Percentiles rank a stretch among this genome's conserved stretches.
Evolutionary conservation across 2,329 filamentous ascomycete species (phyloP).

Genomic region (Colletotrichum tamarilloi): DNA sequence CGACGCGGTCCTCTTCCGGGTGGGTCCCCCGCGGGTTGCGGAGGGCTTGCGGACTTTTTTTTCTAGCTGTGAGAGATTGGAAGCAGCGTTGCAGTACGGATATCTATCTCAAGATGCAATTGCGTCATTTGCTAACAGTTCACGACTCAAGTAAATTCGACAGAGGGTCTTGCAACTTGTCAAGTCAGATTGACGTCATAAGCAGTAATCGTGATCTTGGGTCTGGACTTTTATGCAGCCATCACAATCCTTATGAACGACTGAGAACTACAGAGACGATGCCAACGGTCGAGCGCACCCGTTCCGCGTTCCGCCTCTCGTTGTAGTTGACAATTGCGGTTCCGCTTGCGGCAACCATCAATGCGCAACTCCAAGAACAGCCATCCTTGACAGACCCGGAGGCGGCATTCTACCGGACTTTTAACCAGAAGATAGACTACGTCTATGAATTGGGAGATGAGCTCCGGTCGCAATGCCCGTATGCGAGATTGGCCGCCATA

Average conservation of each 20-base stretch:
- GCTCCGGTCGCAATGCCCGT: conserved; percentile 14
- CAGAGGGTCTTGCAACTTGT: conserved; percentile 6
- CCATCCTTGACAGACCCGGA: not conserved
- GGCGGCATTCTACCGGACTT: conserved; percentile 5
- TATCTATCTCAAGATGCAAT: conserved; percentile 8
- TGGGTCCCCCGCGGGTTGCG: conserved; percentile 17
- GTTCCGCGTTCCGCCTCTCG: not conserved
- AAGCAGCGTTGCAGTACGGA: not conserved
- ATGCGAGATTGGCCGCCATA: conserved; percentile 22
- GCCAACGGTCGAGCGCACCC: not conserved
- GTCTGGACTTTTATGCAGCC: not conserved
- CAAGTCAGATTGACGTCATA: conserved; percentile 10
- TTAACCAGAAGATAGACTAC: not conserved
- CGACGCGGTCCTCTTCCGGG: conserved; percentile 21
- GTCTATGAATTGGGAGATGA: conserved; percentile 18
- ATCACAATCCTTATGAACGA: not conserved
- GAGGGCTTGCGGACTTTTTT: conserved; percentile 2
- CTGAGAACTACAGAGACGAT: not conserved
- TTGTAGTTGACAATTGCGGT: not conserved
- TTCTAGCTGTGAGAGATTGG: conserved; percentile 18
- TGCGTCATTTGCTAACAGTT: conserved; percentile 13
- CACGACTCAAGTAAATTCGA: conserved; percentile 24
- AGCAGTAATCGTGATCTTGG: not conserved
- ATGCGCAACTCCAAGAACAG: not conserved
- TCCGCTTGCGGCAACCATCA: conserved; percentile 10